Evolutionary conservation across 176 grass and related monocot species (phyloP), one percentile per base, ranked within the genome.

Genomic region (Carex parvula): DNA sequence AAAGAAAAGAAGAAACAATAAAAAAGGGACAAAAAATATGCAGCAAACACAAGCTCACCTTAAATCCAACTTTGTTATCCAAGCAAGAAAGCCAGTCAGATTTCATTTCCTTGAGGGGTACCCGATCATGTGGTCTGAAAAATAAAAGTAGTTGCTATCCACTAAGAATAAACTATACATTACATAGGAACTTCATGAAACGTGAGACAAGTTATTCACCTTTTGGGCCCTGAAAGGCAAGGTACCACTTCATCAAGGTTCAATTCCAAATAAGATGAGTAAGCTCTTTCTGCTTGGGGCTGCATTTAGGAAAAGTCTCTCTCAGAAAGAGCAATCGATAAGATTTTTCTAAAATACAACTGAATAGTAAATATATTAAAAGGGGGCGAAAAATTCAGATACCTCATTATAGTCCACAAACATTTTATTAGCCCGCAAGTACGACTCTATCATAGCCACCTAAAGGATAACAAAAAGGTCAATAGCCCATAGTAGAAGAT

Each of bases 391-490:
- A 55, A 74, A 33, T 66, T 46, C 16, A 84, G 65, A 68, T 79
- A 95, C 92, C 95, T 95, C 86, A 61, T 39, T 91, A 79, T 98
- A 86, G 89, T 98, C 95, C 3, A 98, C 86, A 0, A 95, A 98
- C 93, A 98, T 86, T 69, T 95, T 98, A 83, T 98, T 98, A 10
- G 92, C 92, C 7, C 95, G 92, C 44, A 98, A 88, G 70, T 98
- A 98, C 2, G 92, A 87, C 74, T 98, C 95, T 80, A 98, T 89
- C 95, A 97, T 97, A 66, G 92, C 86, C 81, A 97, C 95, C 95
- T 97, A 89, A 69, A 80, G 66, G 15, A 82, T 89, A 21, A 46
- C 30, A 85, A 59, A 56, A 48, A 30, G 2, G 5, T 77, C 46
- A 76, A 76, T 55, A 55, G 22, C 48, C 8, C 21, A 55, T 56